phyloP scores from a whole-genome alignment of 2,329 filamentous ascomycete genomes.

The Triangularia setosa region DNA sequence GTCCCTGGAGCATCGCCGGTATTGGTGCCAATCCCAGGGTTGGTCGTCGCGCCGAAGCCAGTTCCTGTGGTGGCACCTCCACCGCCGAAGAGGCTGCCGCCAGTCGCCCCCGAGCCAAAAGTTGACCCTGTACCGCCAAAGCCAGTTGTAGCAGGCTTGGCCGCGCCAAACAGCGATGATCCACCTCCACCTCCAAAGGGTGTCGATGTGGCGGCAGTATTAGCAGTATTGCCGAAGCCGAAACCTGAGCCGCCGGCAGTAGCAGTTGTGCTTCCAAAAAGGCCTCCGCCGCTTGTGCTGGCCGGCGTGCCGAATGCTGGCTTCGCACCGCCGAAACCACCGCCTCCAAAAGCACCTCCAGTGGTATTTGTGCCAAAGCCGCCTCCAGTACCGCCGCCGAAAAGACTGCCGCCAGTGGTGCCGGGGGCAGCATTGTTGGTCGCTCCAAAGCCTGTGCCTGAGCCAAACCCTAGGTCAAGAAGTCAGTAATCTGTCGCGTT shows the following conservation, averaged over 20 bases:
- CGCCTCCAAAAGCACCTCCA: slow-evolving; percentile 15
- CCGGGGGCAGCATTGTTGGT: slow-evolving; percentile 34
- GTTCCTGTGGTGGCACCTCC: slow-evolving; percentile 12
- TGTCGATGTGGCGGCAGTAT: slow-evolving; percentile 31
- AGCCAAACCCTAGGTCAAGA: slow-evolving; percentile 36
- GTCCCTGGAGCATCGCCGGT: slow-evolving; percentile 65
- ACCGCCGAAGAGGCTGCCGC: slow-evolving; percentile 25
- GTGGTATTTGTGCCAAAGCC: slow-evolving; percentile 22
- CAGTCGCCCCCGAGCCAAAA: slow-evolving; percentile 41
- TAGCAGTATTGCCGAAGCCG: slow-evolving; percentile 40
- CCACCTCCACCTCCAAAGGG: slow-evolving; percentile 40
- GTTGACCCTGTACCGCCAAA: slow-evolving; percentile 36
- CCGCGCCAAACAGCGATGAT: slow-evolving; percentile 47
- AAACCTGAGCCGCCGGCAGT: slow-evolving; percentile 36
- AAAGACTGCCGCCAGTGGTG: slow-evolving; percentile 40
- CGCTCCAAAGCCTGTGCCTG: slow-evolving; percentile 35
- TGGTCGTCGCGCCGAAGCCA: slow-evolving; percentile 41
- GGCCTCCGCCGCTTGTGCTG: slow-evolving; percentile 38
- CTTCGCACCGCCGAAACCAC: slow-evolving; percentile 37
- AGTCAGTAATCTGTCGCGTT: slow-evolving; percentile 24
- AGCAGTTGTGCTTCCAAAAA: slow-evolving; percentile 42
- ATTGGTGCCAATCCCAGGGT: slow-evolving; percentile 49
- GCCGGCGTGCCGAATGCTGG: slow-evolving; percentile 51
- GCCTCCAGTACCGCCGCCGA: slow-evolving; percentile 34
- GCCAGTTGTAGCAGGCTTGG: slow-evolving; percentile 45